A percentile compares a stretch with the other conserved stretches of the same genome.
Conservation (phyloP, 371 early-diverging fungal genomes). For the Smittium culicis region DNA sequence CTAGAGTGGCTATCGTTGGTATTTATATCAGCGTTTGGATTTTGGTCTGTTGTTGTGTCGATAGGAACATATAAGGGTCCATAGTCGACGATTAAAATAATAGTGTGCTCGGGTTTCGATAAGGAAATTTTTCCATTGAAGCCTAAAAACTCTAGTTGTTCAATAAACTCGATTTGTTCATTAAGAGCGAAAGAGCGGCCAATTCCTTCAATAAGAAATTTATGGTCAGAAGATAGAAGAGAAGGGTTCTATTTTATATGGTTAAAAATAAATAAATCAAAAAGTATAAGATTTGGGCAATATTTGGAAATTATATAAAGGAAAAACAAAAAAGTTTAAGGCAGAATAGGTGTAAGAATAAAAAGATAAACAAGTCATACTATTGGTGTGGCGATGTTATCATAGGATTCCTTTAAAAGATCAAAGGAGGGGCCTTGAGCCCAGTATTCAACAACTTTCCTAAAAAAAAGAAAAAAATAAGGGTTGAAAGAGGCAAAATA, state of each 20-base stretch:
- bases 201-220: slow-evolving; percentile 65
- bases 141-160: slow-evolving; percentile 58
- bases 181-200: slow-evolving; percentile 48
- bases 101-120: slow-evolving; percentile 65
- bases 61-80: slow-evolving; percentile 29
- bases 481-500: too few species aligned
- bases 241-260: slow-evolving; percentile 43
- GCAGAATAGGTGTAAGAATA: too few species aligned
- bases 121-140: slow-evolving; percentile 67
- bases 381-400: too few species aligned
- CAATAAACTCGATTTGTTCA: slow-evolving; percentile 63
- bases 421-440: too few species aligned
- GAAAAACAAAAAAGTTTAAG: too few species aligned
- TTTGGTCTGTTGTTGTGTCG: slow-evolving; percentile 40
- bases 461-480: too few species aligned
- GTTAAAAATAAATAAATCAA: slow-evolving; percentile 24
- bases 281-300: neutral
- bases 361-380: too few species aligned
- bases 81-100: slow-evolving; percentile 68
- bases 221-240: too few species aligned
- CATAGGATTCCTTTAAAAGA: too few species aligned
- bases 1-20: neutral
- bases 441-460: too few species aligned
- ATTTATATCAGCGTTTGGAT: slow-evolving; percentile 50
- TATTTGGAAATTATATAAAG: neutral